A percentile compares a stretch with the other conserved stretches of the same genome.
Evolutionary conservation across 805 yeast species (phyloP).

Genomic region (Zygotorulaspora sp.): DNA sequence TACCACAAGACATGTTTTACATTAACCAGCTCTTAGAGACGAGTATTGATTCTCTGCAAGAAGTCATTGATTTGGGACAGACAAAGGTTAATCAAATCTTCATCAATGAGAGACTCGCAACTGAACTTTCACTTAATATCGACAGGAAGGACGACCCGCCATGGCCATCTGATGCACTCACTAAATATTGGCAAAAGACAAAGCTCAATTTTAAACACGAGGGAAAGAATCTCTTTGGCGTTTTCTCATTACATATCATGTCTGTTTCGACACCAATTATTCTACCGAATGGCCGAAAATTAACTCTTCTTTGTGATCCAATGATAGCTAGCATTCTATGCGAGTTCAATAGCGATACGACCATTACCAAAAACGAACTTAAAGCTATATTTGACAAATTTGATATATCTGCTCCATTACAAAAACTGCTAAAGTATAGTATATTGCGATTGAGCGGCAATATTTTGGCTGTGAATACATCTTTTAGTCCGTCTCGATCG

Average conservation of each 20-base stretch:
- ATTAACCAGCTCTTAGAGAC: neutral
- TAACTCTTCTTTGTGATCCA: constrained; percentile 9
- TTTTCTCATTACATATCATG: constrained; percentile 14
- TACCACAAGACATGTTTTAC: constrained; percentile 3
- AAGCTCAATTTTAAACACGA: neutral
- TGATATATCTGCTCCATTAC: constrained; percentile 1
- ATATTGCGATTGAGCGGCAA: neutral
- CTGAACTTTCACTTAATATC: constrained; percentile 1
- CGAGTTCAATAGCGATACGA: constrained; percentile 15
- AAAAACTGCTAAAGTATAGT: constrained; percentile 1
- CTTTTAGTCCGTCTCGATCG: too few relatives aligned
- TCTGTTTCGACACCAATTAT: constrained; percentile 16
- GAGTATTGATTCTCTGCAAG: neutral
- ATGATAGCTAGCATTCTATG: constrained; percentile 18
- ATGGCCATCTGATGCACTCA: constrained; percentile 12
- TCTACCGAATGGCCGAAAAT: constrained; percentile 3
- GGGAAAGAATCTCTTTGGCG: constrained; percentile 8
- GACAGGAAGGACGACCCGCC: constrained; percentile 1
- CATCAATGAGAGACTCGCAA: constrained; percentile 1
- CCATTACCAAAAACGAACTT: constrained; percentile 5
- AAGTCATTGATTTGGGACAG: neutral
- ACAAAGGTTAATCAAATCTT: constrained; percentile 5
- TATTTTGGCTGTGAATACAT: neutral
- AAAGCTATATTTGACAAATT: constrained; percentile 6
- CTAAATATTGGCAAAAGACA: constrained; percentile 9